Evolutionary conservation across 1,284 basidiomycete species (phyloP).

Genomic region (Heliocybe sulcata): DNA sequence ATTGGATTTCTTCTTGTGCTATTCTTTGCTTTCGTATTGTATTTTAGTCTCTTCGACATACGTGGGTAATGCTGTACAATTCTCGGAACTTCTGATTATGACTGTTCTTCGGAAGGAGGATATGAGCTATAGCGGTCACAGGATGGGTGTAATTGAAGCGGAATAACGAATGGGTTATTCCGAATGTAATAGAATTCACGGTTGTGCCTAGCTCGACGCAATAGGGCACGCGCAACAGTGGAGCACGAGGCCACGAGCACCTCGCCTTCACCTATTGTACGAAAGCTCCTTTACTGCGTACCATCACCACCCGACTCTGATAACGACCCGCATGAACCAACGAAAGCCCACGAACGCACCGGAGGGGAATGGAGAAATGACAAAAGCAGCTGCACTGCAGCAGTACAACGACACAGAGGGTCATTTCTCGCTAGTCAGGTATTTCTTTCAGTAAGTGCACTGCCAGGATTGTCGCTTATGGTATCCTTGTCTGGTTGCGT

Average conservation of each 20-base stretch:
- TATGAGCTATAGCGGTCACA: neutral
- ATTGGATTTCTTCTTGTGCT: neutral
- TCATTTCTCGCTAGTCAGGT: constrained; percentile 95
- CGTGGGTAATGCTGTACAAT: neutral
- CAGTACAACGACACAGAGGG: constrained; percentile 87
- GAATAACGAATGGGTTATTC: too few relatives aligned
- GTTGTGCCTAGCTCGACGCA: too few relatives aligned
- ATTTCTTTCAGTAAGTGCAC: constrained; percentile 12
- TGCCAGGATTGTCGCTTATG: neutral
- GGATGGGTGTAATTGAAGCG: too few relatives aligned
- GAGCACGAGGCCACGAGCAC: neutral
- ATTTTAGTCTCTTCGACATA: neutral
- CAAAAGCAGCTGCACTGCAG: constrained; percentile 54
- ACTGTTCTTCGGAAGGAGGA: neutral
- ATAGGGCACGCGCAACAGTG: neutral
- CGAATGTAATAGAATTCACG: too few relatives aligned
- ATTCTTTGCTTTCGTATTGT: neutral
- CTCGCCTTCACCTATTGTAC: neutral
- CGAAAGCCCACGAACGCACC: constrained; percentile 16
- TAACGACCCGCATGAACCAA: constrained; percentile 22
- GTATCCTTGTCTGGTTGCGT: neutral
- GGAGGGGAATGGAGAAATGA: constrained; percentile 17
- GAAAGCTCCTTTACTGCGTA: neutral
- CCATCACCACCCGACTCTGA: constrained; percentile 3
- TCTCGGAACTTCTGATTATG: neutral